Percentiles rank a stretch among this genome's conserved stretches.
phyloP scores from a whole-genome alignment of 192 early-diverging fungal species.

The Diversispora eburnea region DNA sequence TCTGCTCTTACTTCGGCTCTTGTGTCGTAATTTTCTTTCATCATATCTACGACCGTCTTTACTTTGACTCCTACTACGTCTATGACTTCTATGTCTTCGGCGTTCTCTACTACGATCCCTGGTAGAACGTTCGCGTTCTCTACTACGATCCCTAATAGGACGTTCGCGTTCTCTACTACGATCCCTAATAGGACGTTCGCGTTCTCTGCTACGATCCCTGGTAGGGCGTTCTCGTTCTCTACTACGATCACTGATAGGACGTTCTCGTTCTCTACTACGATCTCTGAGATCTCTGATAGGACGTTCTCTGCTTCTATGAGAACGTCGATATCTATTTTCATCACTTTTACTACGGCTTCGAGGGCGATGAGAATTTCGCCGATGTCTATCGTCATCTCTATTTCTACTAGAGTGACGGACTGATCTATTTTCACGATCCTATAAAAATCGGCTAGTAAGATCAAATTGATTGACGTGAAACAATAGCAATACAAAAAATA shows the following conservation, averaged over 20 bases:
- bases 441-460: slow-evolving; percentile 19
- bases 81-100: slow-evolving; percentile 8
- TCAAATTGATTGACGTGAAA: slow-evolving; percentile 7
- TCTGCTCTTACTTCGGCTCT: slow-evolving; percentile 19
- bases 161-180: slow-evolving; percentile 8
- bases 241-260: slow-evolving; percentile 11
- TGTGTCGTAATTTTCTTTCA: slow-evolving; percentile 6
- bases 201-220: slow-evolving; percentile 1
- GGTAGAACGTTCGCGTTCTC: slow-evolving; percentile 10
- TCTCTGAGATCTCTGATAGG: neutral
- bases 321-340: slow-evolving; percentile 30
- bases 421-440: slow-evolving; percentile 3
- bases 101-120: slow-evolving; percentile 4
- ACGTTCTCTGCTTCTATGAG: slow-evolving; percentile 15
- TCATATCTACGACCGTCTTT: slow-evolving; percentile 16
- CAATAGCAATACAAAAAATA: slow-evolving; percentile 17
- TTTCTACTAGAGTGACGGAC: slow-evolving; percentile 25
- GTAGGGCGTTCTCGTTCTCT: slow-evolving; percentile 9
- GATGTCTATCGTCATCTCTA: slow-evolving; percentile 32
- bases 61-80: slow-evolving; percentile 22
- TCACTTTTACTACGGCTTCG: slow-evolving; percentile 29
- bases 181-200: slow-evolving; percentile 3
- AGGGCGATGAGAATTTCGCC: slow-evolving; percentile 31
- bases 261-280: slow-evolving; percentile 1
- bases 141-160: slow-evolving; percentile 6